These are phyloP conservation scores for Schizosaccharomyces japonicus DNA, from an alignment of 805 yeast species.

Conservation along the genomic window DNA sequence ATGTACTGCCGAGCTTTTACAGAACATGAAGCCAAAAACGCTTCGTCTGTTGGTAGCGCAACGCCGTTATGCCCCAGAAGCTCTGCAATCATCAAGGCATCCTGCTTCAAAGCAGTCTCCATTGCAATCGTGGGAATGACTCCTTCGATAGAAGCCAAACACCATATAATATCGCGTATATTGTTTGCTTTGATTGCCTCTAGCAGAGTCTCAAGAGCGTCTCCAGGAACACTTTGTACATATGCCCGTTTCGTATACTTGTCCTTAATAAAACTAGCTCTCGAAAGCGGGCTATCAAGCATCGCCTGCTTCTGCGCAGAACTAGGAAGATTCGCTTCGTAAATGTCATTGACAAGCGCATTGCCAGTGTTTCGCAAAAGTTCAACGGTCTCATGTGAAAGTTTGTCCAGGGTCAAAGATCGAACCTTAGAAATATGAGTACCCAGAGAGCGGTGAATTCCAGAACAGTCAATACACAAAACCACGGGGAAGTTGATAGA, in stretches of 20 bases:
- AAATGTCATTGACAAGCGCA: slow-evolving; percentile 28
- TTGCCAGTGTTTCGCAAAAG: slow-evolving; percentile 37
- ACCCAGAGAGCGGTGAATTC: slow-evolving; percentile 71
- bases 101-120: neutral
- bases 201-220: slow-evolving; percentile 17
- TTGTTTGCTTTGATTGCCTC: slow-evolving; percentile 16
- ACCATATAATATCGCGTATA: slow-evolving; percentile 14
- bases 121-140: neutral
- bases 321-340: slow-evolving; percentile 27
- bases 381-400: slow-evolving; percentile 33
- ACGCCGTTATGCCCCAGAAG: neutral
- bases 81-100: neutral
- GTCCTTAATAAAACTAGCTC: neutral
- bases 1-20: too few species aligned
- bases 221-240: slow-evolving; percentile 15
- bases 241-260: slow-evolving; percentile 40
- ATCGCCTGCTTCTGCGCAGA: neutral
- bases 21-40: too few species aligned
- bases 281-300: neutral
- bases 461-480: slow-evolving; percentile 66
- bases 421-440: slow-evolving; percentile 56
- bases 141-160: slow-evolving; percentile 20
- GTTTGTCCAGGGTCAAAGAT: slow-evolving; percentile 53
- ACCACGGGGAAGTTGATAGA: slow-evolving; percentile 49
- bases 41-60: neutral